phyloP scores from a whole-genome alignment of 805 yeast genomes.

The Lipomyces kockii region DNA sequence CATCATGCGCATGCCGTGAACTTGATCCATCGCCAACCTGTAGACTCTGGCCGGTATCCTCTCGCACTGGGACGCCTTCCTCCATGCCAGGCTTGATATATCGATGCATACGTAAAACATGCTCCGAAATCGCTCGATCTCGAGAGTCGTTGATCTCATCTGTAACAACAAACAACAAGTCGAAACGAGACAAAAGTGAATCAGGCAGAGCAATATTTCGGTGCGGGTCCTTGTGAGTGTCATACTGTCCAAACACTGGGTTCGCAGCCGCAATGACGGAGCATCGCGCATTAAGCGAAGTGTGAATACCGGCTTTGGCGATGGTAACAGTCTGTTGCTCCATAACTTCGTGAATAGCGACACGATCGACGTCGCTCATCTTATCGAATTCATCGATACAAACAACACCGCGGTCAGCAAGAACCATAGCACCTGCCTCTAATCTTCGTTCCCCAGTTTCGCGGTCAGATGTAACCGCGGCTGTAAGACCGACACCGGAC shows the following conservation, averaged over 20 bases:
- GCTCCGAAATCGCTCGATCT: constrained; percentile 89
- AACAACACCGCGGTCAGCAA: constrained; percentile 95
- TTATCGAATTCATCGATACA: constrained; percentile 99
- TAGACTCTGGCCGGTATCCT: constrained; percentile 63
- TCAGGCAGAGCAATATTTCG: constrained; percentile 96
- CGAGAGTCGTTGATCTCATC: constrained; percentile 87
- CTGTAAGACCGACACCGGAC: constrained; percentile 99
- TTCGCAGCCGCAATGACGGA: constrained; percentile 98
- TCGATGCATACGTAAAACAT: constrained; percentile 91
- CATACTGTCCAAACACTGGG: constrained; percentile 96
- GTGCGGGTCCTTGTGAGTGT: constrained; percentile 93
- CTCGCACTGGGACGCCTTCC: constrained; percentile 94
- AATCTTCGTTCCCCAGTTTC: constrained; percentile 96
- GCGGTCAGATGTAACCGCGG: constrained; percentile 94
- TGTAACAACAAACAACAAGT: constrained; percentile 90
- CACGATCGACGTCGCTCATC: constrained; percentile 95
- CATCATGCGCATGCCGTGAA: constrained; percentile 61
- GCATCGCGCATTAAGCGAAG: constrained; percentile 94
- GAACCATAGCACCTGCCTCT: constrained; percentile 99
- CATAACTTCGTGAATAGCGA: constrained; percentile 99
- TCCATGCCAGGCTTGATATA: constrained; percentile 83
- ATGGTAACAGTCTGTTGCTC: constrained; percentile 98
- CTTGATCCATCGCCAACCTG: constrained; percentile 69
- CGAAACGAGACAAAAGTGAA: constrained; percentile 94
- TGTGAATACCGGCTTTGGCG: constrained; percentile 97